Conservation (phyloP, 2,329 filamentous ascomycete genomes). For the Penicillium sp. region DNA sequence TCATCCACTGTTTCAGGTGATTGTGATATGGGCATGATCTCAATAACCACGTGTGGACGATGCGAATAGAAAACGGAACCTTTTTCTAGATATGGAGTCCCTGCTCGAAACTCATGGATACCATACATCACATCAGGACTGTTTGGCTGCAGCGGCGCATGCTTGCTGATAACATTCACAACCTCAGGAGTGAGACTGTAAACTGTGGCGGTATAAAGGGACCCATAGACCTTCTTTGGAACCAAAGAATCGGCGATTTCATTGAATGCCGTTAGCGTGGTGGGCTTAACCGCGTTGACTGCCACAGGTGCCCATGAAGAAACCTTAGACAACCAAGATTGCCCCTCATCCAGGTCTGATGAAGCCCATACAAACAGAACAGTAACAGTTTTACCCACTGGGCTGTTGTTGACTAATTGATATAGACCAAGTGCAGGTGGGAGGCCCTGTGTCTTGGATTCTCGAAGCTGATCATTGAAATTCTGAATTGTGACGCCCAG, state of each 20-base stretch:
- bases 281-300: conserved; percentile 28
- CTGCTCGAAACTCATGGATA: conserved; percentile 29
- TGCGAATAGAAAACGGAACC: conserved; percentile 32
- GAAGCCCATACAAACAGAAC: conserved; percentile 36
- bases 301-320: conserved; percentile 26
- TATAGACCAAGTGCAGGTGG: conserved; percentile 21
- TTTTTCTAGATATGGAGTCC: conserved; percentile 17
- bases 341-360: conserved; percentile 31
- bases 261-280: conserved; percentile 21
- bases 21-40: conserved; percentile 32
- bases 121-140: conserved; percentile 29
- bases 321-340: conserved; percentile 30
- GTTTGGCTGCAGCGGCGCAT: conserved; percentile 19
- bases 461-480: conserved; percentile 25
- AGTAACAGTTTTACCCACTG: conserved; percentile 28
- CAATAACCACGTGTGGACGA: conserved; percentile 38
- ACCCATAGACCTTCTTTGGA: conserved; percentile 7
- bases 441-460: conserved; percentile 21
- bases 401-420: conserved; percentile 32
- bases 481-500: conserved; percentile 24
- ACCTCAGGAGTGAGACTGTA: conserved; percentile 27
- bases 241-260: conserved; percentile 18
- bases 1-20: conserved; percentile 8
- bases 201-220: conserved; percentile 21
- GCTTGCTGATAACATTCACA: conserved; percentile 26